Base-by-base conservation (phyloP, 495 filamentous ascomycete species). In the Cercophora sp. region DNA sequence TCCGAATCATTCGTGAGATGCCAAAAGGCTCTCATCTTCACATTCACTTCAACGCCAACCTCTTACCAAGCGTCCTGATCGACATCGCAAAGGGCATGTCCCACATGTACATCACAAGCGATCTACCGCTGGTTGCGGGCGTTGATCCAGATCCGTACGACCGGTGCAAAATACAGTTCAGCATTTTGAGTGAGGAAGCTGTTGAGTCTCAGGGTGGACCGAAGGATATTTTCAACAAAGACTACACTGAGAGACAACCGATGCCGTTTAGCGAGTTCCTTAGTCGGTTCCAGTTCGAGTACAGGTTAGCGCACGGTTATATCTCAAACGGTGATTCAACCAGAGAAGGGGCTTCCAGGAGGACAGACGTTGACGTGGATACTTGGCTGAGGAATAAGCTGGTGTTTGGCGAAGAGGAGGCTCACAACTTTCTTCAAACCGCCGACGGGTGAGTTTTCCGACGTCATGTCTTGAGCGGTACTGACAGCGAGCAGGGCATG, bases 11-110 rank as follows among this genome's bases (percentile, higher is more conserved):
- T 29, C 66, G 60, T 18, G 39, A 48, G 52, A 71, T 79, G 69
- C 78, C 78, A 31, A 81, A 81, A 49, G 78, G 76, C 23, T 70
- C 74, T 20, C 78, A 81, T 52, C 67, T 81, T 8, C 78, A 81
- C 60, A 71, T 79, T 26, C 78, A 81, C 55, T 81, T 80, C 63
- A 81, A 81, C 60, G 72, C 78, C 36, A 77, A 75, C 34, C 69
- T 81, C 2, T 64, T 70, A 2, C 74, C 76, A 24, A 46, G 60
- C 5, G 71, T 79, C 20, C 64, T 81, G 24, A 67, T 81, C 37
- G 62, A 68, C 43, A 73, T 77, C 55, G 78, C 77, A 32, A 71
- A 73, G 60, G 59, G 66, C 24, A 75, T 76, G 69, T 42, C 55
- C 2, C 67, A 68, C 53, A 81, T 81, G 78, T 81, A 72, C 46